Evolutionary conservation across 139 green algal species (phyloP).

Genomic region (Parachlorella kessleri): DNA sequence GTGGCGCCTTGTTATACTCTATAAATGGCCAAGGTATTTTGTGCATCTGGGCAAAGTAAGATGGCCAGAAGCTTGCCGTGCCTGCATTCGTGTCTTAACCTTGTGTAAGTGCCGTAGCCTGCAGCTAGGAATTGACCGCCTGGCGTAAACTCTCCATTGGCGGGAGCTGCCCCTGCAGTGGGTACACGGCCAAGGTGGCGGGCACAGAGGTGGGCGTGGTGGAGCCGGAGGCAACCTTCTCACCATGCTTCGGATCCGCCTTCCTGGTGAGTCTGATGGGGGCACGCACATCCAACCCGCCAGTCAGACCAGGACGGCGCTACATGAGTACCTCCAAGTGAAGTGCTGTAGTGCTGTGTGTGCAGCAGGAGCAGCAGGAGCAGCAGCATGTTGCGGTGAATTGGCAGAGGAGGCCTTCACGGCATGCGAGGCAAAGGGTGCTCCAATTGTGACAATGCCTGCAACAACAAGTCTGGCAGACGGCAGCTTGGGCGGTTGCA

Average conservation of each 20-base stretch:
- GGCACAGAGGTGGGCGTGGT: conserved; percentile 92
- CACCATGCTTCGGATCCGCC: conserved; percentile 74
- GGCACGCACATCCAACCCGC: too few species aligned
- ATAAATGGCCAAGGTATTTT: too few species aligned
- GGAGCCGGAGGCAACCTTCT: conserved; percentile 93
- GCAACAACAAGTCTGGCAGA: neutral
- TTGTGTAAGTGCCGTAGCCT: neutral
- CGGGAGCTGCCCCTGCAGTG: conserved; percentile 30
- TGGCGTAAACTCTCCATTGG: neutral
- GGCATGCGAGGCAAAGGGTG: too few species aligned
- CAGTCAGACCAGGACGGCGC: neutral
- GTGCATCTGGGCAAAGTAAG: too few species aligned
- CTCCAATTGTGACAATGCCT: neutral
- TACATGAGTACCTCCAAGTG: too few species aligned
- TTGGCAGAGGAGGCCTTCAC: too few species aligned
- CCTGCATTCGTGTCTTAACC: neutral
- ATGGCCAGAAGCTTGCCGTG: too few species aligned
- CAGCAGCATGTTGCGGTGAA: too few species aligned
- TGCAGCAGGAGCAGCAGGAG: too few species aligned
- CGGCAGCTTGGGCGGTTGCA: neutral
- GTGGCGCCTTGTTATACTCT: too few species aligned
- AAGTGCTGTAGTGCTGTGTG: too few species aligned
- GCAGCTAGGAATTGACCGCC: neutral
- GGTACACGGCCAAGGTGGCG: conserved; percentile 97
- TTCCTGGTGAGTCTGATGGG: conserved; percentile 66